These are phyloP conservation scores for Staphylotrichum tortipilum DNA, from an alignment of 495 filamentous ascomycete species.

Conservation along the genomic window DNA sequence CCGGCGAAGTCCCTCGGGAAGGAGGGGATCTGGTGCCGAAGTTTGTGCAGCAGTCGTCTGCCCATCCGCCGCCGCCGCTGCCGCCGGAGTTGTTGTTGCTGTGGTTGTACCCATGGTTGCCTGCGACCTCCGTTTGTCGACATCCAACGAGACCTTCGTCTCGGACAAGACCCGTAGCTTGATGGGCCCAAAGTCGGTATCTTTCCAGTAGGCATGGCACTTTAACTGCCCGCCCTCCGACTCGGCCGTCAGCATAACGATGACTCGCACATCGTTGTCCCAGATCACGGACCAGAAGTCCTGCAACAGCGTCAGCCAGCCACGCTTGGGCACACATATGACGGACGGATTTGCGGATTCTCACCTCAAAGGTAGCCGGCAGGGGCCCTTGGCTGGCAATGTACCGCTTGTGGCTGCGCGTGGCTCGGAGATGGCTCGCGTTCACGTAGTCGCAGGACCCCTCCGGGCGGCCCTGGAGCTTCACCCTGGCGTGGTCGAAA, in stretches of 20 bases:
- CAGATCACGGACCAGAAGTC: constrained; percentile 98
- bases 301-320: constrained; percentile 51
- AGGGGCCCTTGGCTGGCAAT: constrained; percentile 94
- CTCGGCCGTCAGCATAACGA: constrained; percentile 97
- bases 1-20: constrained; percentile 25
- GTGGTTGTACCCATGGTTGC: constrained; percentile 1
- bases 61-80: no score
- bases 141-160: constrained; percentile 66
- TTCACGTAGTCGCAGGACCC: constrained; percentile 93
- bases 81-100: background rate
- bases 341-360: constrained; percentile 26
- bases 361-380: constrained; percentile 83
- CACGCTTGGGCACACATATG: background rate
- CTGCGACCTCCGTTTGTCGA: constrained; percentile 39
- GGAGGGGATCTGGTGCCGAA: constrained; percentile 8
- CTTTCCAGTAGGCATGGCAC: constrained; percentile 87
- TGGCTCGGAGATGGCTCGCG: constrained; percentile 73
- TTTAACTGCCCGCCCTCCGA: constrained; percentile 89
- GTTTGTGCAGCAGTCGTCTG: constrained; percentile 22
- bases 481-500: constrained; percentile 88
- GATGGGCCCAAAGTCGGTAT: constrained; percentile 70
- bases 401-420: constrained; percentile 75
- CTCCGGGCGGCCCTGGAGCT: constrained; percentile 56
- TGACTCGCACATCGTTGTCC: constrained; percentile 89
- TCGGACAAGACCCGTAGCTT: constrained; percentile 71